phyloP scores from a whole-genome alignment of 305 asterid genomes.

The Caryopteris hybrid region DNA sequence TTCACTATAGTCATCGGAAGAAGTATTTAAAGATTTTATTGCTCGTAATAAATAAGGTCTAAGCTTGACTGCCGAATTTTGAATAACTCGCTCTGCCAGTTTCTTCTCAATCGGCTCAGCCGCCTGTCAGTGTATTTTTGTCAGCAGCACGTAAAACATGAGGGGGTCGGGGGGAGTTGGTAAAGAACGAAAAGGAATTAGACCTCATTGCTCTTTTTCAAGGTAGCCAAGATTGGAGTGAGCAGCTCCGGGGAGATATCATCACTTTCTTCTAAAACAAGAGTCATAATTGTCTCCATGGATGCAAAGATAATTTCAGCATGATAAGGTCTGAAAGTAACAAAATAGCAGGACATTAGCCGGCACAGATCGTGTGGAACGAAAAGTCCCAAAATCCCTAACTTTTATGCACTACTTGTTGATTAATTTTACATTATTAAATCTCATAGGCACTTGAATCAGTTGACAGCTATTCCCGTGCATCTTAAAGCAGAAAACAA shows the following conservation, averaged over 20 bases:
- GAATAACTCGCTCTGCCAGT: constrained; percentile 73
- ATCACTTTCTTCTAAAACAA: constrained; percentile 94
- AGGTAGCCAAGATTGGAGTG: constrained; percentile 54
- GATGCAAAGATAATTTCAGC: constrained; percentile 52
- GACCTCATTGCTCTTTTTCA: constrained; percentile 74
- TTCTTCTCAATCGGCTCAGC: constrained; percentile 55
- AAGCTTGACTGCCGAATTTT: constrained; percentile 57
- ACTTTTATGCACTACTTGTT: no score
- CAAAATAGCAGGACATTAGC: constrained; percentile 3
- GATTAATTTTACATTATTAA: no score
- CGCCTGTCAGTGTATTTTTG: constrained; percentile 41
- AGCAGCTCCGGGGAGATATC: constrained; percentile 71
- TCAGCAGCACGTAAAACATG: constrained; percentile 14
- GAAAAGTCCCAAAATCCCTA: no score
- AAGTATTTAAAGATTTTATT: constrained; percentile 43
- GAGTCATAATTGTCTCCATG: constrained; percentile 93
- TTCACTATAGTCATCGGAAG: constrained; percentile 54
- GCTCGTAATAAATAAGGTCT: constrained; percentile 62
- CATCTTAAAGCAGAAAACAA: no score
- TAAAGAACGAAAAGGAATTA: constrained; percentile 7
- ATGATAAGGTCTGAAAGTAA: constrained; percentile 63
- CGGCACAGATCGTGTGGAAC: no score
- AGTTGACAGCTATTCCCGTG: no score
- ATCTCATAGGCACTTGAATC: no score
- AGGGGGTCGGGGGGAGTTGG: background rate